Conservation (phyloP, 768 basidiomycete genomes). For the Strobilomyces echinocephalus region DNA sequence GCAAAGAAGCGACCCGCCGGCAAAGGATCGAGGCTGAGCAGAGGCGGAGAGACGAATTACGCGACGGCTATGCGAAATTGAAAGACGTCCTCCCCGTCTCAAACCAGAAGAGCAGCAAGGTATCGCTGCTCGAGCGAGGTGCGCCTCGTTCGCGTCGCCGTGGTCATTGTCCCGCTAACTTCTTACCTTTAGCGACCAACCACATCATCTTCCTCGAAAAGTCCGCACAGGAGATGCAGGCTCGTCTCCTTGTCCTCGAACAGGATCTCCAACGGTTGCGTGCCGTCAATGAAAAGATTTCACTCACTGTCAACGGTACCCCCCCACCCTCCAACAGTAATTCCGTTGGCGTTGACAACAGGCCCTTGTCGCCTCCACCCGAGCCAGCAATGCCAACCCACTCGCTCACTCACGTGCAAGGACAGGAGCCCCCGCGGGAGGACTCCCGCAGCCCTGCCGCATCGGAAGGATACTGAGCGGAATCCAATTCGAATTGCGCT, state of each 20-base stretch:
- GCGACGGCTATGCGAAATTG: conserved; percentile 84
- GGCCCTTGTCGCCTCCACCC: conserved; percentile 63
- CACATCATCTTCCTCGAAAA: conserved; percentile 73
- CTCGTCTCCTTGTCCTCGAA: conserved; percentile 61
- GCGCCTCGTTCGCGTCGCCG: conserved; percentile 20
- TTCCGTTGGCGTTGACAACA: conserved; percentile 33
- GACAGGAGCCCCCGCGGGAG: conserved; percentile 59
- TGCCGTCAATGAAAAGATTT: conserved; percentile 78
- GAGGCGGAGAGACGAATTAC: conserved; percentile 79
- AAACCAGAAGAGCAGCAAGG: conserved; percentile 90
- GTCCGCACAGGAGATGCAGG: conserved; percentile 65
- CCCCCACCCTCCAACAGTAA: conserved; percentile 50
- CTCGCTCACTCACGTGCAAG: conserved; percentile 51
- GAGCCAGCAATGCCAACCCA: conserved; percentile 46
- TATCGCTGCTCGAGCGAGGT: conserved; percentile 86
- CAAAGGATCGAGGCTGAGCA: conserved; percentile 91
- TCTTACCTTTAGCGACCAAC: conserved; percentile 55
- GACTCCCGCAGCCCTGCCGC: conserved; percentile 45
- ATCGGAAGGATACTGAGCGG: conserved; percentile 30
- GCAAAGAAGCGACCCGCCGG: conserved; percentile 79
- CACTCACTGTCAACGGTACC: conserved; percentile 54
- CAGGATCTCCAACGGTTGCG: conserved; percentile 67
- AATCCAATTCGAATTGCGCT: conserved; percentile 14
- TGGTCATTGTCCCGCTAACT: conserved; percentile 9
- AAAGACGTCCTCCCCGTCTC: conserved; percentile 84